Percentiles rank a stretch among this genome's conserved stretches.
Evolutionary conservation across 1,139 yeast genomes (phyloP).

Genomic region (Hansenula lynferdii): DNA sequence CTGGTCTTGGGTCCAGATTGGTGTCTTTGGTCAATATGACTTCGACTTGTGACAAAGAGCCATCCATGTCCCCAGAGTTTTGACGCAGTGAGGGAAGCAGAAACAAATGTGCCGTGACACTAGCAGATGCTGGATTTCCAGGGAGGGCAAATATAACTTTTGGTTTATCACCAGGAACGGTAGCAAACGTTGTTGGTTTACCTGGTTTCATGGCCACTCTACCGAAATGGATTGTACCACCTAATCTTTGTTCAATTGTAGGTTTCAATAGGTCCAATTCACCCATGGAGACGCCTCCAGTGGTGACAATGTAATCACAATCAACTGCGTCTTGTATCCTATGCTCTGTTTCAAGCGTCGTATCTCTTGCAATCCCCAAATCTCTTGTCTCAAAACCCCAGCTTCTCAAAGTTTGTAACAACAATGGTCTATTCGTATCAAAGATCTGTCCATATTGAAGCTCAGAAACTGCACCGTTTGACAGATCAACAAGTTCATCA

Average conservation of each 20-base stretch:
- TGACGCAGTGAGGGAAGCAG: slow-evolving; percentile 39
- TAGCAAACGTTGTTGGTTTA: slow-evolving; percentile 49
- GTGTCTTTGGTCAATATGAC: slow-evolving; percentile 28
- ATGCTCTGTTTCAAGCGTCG: slow-evolving; percentile 20
- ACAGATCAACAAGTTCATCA: slow-evolving; percentile 38
- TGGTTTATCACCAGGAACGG: too few species aligned
- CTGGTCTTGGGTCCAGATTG: slow-evolving; percentile 42
- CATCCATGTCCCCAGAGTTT: slow-evolving; percentile 27
- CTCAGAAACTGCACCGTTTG: slow-evolving; percentile 3
- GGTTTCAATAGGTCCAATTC: slow-evolving; percentile 45
- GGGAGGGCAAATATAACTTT: slow-evolving; percentile 47
- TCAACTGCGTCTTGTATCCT: slow-evolving; percentile 25
- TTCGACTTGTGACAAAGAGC: slow-evolving; percentile 27
- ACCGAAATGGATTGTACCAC: slow-evolving; percentile 43
- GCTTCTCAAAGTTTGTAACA: slow-evolving; percentile 29
- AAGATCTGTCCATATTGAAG: slow-evolving; percentile 37
- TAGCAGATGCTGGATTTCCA: slow-evolving; percentile 49
- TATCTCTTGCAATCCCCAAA: slow-evolving; percentile 39
- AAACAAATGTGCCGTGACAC: slow-evolving; percentile 40
- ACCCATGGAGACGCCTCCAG: slow-evolving; percentile 56
- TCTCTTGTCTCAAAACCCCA: slow-evolving; percentile 33
- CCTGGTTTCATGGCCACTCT: slow-evolving; percentile 53
- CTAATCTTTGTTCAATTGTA: slow-evolving; percentile 33
- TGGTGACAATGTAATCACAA: slow-evolving; percentile 40
- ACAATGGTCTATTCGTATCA: slow-evolving; percentile 43